Conservation (phyloP, 805 yeast genomes). For the Isabelozyma gotoi region DNA sequence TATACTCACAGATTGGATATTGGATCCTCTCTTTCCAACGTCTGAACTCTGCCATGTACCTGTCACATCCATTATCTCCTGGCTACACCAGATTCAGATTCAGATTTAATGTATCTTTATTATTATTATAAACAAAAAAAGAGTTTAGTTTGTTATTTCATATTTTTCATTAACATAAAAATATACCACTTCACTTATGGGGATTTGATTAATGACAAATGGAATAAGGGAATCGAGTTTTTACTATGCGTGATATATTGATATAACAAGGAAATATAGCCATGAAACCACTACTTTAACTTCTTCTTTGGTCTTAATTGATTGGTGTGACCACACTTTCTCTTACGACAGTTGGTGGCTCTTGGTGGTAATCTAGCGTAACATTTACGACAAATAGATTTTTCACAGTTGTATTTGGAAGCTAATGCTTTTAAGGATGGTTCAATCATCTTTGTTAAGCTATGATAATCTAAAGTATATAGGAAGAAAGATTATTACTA, state of each 20-base stretch:
- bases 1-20: too few species aligned
- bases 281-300: constrained; percentile 64
- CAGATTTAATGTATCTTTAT: neutral
- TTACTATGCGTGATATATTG: neutral
- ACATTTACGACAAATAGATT: constrained; percentile 98
- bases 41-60: too few species aligned
- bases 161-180: neutral
- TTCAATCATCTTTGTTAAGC: constrained; percentile 68
- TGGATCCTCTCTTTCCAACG: too few species aligned
- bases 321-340: constrained; percentile 99
- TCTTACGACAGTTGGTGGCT: constrained; percentile 99
- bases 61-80: too few species aligned
- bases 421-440: constrained; percentile 99
- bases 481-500: neutral
- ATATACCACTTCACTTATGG: neutral
- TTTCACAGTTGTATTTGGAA: constrained; percentile 99
- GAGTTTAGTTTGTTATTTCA: neutral
- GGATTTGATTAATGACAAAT: neutral
- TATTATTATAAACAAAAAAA: neutral
- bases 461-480: neutral
- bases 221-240: neutral
- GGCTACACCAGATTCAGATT: neutral
- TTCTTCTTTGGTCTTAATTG: constrained; percentile 99
- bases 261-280: neutral
- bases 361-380: constrained; percentile 99